Evolutionary conservation across 306 rosid genomes (phyloP).

Genomic region (Quercus variabilis): DNA sequence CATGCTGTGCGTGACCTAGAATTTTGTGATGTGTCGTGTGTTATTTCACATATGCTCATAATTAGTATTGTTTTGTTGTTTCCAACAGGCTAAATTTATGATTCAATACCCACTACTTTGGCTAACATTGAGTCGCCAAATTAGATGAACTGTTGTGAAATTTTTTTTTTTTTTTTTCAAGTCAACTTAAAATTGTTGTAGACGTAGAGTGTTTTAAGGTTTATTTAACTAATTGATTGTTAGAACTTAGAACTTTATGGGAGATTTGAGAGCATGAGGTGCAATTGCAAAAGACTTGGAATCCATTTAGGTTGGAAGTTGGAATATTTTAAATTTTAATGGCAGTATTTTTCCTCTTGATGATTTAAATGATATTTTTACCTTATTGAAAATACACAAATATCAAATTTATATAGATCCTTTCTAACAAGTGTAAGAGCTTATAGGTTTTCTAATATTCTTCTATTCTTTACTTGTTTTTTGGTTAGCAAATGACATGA

Average conservation of each 20-base stretch:
- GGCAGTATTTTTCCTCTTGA: not conserved
- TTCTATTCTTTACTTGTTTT: not conserved
- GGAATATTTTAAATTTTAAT: not conserved
- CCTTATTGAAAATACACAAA: not conserved
- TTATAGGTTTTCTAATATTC: not conserved
- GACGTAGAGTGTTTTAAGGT: not conserved
- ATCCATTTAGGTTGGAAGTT: not conserved
- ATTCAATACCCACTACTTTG: not conserved
- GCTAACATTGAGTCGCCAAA: not conserved
- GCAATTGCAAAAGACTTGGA: not conserved
- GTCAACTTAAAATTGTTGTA: not conserved
- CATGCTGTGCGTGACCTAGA: conserved; percentile 12
- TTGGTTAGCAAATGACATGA: not conserved
- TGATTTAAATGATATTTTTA: not conserved
- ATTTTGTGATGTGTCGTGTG: not conserved
- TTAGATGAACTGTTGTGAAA: not conserved
- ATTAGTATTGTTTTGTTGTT: not conserved
- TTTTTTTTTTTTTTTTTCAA: not conserved
- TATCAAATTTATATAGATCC: not conserved
- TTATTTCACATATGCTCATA: not conserved
- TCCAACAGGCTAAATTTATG: not conserved
- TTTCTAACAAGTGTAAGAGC: not conserved
- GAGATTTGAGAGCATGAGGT: not conserved
- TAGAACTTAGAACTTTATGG: not conserved
- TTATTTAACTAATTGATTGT: not conserved